Percentiles rank a stretch among this genome's conserved stretches.
Conservation (phyloP, 129 eudicot species). For the Tagetes patula region DNA sequence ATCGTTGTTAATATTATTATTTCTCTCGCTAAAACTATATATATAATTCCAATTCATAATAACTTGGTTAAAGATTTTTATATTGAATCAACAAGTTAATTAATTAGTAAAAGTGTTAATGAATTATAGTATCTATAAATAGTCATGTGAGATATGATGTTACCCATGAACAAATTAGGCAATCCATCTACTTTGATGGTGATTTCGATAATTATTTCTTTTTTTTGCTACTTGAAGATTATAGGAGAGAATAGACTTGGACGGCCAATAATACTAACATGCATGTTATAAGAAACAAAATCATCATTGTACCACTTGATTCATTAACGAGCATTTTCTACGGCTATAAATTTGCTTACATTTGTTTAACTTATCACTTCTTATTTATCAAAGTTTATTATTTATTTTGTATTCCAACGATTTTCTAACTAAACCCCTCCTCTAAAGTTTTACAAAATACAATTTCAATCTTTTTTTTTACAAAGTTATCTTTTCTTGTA, state of each 20-base stretch:
- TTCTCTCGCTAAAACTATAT: too few species aligned
- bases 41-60: too few species aligned
- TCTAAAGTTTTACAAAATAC: too few species aligned
- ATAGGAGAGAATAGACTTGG: constrained; percentile 21
- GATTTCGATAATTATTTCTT: not conserved
- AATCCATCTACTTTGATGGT: constrained; percentile 21
- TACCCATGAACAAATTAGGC: constrained; percentile 21
- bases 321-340: constrained; percentile 18
- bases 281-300: constrained; percentile 11
- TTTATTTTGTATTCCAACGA: not conserved
- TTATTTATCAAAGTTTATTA: not conserved
- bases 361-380: constrained; percentile 17
- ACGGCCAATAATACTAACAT: constrained; percentile 23
- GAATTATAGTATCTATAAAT: not conserved
- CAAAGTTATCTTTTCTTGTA: too few species aligned
- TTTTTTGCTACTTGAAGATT: not conserved
- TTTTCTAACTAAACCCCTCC: too few species aligned
- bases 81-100: too few species aligned
- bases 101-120: too few species aligned
- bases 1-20: too few species aligned
- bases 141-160: not conserved
- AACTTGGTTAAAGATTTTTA: too few species aligned
- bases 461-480: too few species aligned
- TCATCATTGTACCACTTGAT: constrained; percentile 6
- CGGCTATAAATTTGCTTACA: constrained; percentile 18